Base-by-base conservation (phyloP, 768 basidiomycete genomes). In the Rhizopogon sp. region DNA sequence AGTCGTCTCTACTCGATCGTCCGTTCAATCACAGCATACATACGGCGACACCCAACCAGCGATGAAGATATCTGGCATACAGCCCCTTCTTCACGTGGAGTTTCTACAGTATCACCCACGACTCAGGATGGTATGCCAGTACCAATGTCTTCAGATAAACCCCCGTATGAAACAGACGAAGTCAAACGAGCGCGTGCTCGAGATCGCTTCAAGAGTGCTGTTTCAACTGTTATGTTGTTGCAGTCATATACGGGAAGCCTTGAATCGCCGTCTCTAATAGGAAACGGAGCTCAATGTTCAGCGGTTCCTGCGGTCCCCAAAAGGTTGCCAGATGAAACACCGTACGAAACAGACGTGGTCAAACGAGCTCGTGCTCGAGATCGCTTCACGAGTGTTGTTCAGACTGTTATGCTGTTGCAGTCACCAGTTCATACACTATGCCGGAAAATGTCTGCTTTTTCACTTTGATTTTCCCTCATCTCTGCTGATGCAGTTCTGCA, bases 381-480 rank as follows among this genome's bases (percentile, higher is more conserved):
- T 20, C 74, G 79, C 31, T 75, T 79, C 51, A 65, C 62, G 49
- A 72, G 69, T 55, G 71, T 74, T 16, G 78, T 79, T 33, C 75
- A 76, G 22, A 73, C 73, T 40, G 76, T 80, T n/a, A 76, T 77
- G 55, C 77, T 76, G 69, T 64, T 72, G 62, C 72, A 73, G 8
- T 47, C 46, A 33, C 31, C 3, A 92, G 61, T 74, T 91, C 43
- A 83, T 93, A 14, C 73, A 92, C 3, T 87, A 88, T 62, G 85
- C 86, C 40, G 83, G 85, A 7, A 90, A 92, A 80, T 77, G 89
- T 83, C 49, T 37, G 70, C 60, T 22, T 10, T 5, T 8, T 8
- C 31, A 39, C 39, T 28, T 14, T 20, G 25, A 33, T 29, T 39
- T 28, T 14, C 13, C 3, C 6, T 28, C 3, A 55, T 40, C 37